Base-by-base conservation (phyloP, 345 rosid species). In the Citrus trifoliata region DNA sequence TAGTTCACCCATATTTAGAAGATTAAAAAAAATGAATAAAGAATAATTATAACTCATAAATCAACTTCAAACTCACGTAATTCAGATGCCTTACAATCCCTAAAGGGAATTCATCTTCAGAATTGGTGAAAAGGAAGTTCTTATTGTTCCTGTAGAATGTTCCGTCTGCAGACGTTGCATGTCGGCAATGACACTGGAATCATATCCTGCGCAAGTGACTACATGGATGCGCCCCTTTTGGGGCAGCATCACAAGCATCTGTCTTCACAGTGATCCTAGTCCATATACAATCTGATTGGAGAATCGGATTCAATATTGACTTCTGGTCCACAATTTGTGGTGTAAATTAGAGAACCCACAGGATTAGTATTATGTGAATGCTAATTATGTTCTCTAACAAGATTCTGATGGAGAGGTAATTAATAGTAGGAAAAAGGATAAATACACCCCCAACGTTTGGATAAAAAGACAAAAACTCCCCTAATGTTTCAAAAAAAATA, bases 171-270 rank as follows among this genome's bases (percentile, higher is more conserved):
- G 12, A 59, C 35, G 32, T 25, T 76, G 71, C 28, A 77, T 68
- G 78, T 46, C 88, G 94, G 94, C 90, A n/a, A 53, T 78, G 37
- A 90, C 94, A 5, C 40, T 87, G 82, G 87, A 88, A 73, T 82
- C 90, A 58, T 89, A 92, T 71, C 93, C 92, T 16, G 93, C 94
- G 7, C 93, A 71, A 7, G 81, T 90, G 65, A 85, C 94, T 2
- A 74, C 97, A 16, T 90, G 93, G 94, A 90, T 89, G 86, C 79
- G 83, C 76, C 79, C 80, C 85, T 4, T 37, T 89, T 2, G 94
- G 91, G 66, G 94, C 89, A 25, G 89, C 84, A 22, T 13, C 18
- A 12, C 91, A 90, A 58, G 89, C 93, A 0, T 93, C 93, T 5
- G 81, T 82, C 63, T 92, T 81, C 79, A 79, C 96, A 0, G 88